Percentiles rank a stretch among this genome's conserved stretches.
Evolutionary conservation across 805 yeast genomes (phyloP).

Genomic region (Zygosaccharomyces kombuchaensis): DNA sequence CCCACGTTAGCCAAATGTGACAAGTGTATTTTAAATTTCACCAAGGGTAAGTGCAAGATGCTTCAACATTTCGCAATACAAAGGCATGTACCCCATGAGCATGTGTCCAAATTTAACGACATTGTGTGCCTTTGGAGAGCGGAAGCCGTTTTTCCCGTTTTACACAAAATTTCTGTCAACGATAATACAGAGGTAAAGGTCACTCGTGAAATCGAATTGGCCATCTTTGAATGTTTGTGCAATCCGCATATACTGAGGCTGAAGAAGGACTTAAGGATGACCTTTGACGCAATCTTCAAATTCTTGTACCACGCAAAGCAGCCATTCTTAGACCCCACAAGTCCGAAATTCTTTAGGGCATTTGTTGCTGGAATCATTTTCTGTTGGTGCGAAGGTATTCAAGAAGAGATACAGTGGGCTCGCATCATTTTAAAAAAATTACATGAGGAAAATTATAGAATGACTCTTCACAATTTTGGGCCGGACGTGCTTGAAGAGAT

Average conservation of each 20-base stretch:
- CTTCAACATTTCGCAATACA: slow-evolving; percentile 48
- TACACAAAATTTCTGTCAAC: slow-evolving; percentile 22
- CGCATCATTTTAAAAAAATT: slow-evolving; percentile 29
- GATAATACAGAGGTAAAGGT: slow-evolving; percentile 21
- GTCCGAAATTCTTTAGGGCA: slow-evolving; percentile 14
- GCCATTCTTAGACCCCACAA: slow-evolving; percentile 22
- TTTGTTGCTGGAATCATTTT: slow-evolving; percentile 50
- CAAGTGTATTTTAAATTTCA: slow-evolving; percentile 51
- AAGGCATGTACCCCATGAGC: slow-evolving; percentile 46
- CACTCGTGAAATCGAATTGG: slow-evolving; percentile 24
- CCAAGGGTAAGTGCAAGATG: slow-evolving; percentile 48
- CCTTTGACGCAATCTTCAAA: slow-evolving; percentile 39
- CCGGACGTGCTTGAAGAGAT: slow-evolving; percentile 52
- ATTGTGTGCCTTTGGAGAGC: slow-evolving; percentile 37
- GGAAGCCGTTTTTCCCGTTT: slow-evolving; percentile 22
- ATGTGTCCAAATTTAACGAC: slow-evolving; percentile 34
- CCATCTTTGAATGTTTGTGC: slow-evolving; percentile 45
- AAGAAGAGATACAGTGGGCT: slow-evolving; percentile 48
- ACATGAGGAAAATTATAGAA: slow-evolving; percentile 11
- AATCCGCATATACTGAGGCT: slow-evolving; percentile 49
- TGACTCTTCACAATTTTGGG: slow-evolving; percentile 25
- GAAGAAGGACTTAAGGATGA: slow-evolving; percentile 34
- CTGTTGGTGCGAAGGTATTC: slow-evolving; percentile 51
- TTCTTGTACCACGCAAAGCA: slow-evolving; percentile 30
- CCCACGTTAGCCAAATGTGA: slow-evolving; percentile 46